These are phyloP conservation scores for Colletotrichum acutatum DNA, from an alignment of 2,329 filamentous ascomycete species.

Conservation along the genomic window DNA sequence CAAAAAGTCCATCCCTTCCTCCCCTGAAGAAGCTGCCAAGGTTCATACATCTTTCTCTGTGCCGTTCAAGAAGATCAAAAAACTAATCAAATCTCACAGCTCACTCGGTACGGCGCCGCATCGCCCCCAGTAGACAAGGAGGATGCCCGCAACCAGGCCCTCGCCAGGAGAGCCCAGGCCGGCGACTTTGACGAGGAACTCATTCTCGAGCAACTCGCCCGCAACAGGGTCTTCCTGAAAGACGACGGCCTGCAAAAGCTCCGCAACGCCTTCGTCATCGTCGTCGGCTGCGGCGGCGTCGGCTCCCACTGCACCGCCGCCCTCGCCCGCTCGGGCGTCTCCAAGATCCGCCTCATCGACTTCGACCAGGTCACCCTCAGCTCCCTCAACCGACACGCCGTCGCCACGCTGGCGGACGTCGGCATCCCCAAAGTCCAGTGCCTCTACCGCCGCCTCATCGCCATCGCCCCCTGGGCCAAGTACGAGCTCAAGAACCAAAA, in stretches of 20 bases:
- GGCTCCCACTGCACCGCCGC: constrained; percentile 91
- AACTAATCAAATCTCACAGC: constrained; percentile 51
- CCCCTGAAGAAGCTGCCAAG: constrained; percentile 45
- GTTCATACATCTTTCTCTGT: constrained; percentile 36
- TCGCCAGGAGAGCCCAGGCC: constrained; percentile 69
- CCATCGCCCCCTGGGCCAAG: constrained; percentile 90
- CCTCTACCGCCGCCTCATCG: constrained; percentile 81
- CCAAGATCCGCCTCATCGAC: constrained; percentile 89
- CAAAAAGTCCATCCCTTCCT: constrained; percentile 68
- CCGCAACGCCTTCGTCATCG: constrained; percentile 83
- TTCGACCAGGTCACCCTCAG: constrained; percentile 98
- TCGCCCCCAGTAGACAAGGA: constrained; percentile 65
- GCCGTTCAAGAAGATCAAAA: neutral
- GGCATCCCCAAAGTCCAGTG: constrained; percentile 92
- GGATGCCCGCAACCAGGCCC: constrained; percentile 67
- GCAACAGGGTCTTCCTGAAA: constrained; percentile 91
- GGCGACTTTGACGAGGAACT: constrained; percentile 80
- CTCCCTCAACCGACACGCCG: constrained; percentile 93
- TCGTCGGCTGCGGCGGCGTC: constrained; percentile 94
- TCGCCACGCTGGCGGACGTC: constrained; percentile 93
- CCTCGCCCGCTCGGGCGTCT: constrained; percentile 88
- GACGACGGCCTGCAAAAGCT: constrained; percentile 84
- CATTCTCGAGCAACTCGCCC: constrained; percentile 92
- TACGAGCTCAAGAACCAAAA: constrained; percentile 90
- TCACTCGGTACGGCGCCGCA: constrained; percentile 70